Evolutionary conservation across 2,329 filamentous ascomycete species (phyloP), one percentile per base, ranked within the genome.

Genomic region (Cadophora gregata): DNA sequence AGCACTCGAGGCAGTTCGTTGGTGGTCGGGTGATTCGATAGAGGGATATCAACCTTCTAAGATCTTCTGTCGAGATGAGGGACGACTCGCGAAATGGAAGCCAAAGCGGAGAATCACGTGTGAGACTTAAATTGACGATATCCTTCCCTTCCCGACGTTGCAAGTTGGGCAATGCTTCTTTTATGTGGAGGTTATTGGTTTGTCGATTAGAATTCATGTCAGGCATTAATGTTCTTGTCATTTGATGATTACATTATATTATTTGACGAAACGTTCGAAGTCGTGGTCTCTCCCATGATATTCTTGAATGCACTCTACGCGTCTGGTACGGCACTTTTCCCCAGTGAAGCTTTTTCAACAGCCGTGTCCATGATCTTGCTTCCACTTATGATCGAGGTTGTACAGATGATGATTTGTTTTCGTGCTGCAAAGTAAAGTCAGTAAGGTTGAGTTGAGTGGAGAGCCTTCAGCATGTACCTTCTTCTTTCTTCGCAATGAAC

Each of bases 351-450:
- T 76, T 85, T 90, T 82, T 96, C 93, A 73, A 95, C 90, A 64
- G 91, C 93, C 56, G 90, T 88, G 59, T 93, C 91, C 85, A 99
- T 94, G 81, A 97, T 92, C 75, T 86, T 88, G 78, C 95, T 92
- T 31, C 96, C 96, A 80, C 88, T 97, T 67, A 98, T 88, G 50
- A 99, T 90, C 63, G 92, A 92, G 19, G 96, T 99, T 59, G 96
- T 95, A 78, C 93, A 96, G 75, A 99, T 94, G 59, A 99, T 84
- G 73, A 99, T 90, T 75, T 92, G 92, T 77, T 92, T 89, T 72
- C 90, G 89, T 60, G 85, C 90, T 90, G 75, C 61, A 69, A 53
- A 31, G 55, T 48, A 42, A 24, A 56, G 62, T 74, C 53, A 72
- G 65, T 59, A 60, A 66, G 38, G 21, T 42, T 19, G 14, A 51